phyloP scores from a whole-genome alignment of 116 monocot genomes.

The Trichopus zeylanicus region DNA sequence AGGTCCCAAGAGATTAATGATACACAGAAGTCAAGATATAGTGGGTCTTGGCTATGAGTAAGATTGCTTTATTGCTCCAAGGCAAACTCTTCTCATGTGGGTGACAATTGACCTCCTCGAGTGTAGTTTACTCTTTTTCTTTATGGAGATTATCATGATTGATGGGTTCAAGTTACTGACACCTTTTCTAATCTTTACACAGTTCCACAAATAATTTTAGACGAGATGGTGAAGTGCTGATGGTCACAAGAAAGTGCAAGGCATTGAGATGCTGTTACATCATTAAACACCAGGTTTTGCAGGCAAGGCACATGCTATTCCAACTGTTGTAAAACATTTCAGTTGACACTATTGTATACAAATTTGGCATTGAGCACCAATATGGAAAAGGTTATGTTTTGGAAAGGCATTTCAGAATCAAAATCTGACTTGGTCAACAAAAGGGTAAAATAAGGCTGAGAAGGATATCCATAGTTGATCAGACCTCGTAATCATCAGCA shows the following conservation, averaged over 20 bases:
- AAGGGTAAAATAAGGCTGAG: too few relatives aligned
- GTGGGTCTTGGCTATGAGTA: too few relatives aligned
- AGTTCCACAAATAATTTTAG: too few relatives aligned
- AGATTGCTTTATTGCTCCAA: too few relatives aligned
- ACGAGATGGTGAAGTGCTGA: background rate
- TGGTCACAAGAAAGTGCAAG: background rate
- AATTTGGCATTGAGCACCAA: background rate
- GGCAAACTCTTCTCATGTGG: too few relatives aligned
- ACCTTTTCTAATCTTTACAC: too few relatives aligned
- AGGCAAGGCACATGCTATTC: background rate
- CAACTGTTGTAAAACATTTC: background rate
- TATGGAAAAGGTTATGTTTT: background rate
- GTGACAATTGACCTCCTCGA: too few relatives aligned
- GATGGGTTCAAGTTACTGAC: too few relatives aligned
- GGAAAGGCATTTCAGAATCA: background rate
- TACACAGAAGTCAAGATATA: too few relatives aligned
- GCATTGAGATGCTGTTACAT: background rate
- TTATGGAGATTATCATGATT: too few relatives aligned
- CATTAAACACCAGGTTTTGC: background rate
- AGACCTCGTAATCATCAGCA: background rate
- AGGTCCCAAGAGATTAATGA: slow-evolving; percentile 32
- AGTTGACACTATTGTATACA: background rate
- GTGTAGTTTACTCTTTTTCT: too few relatives aligned
- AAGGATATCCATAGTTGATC: too few relatives aligned
- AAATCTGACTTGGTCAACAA: background rate